Conservation (phyloP, 805 yeast genomes). For the Middelhovenomyces tepae region DNA sequence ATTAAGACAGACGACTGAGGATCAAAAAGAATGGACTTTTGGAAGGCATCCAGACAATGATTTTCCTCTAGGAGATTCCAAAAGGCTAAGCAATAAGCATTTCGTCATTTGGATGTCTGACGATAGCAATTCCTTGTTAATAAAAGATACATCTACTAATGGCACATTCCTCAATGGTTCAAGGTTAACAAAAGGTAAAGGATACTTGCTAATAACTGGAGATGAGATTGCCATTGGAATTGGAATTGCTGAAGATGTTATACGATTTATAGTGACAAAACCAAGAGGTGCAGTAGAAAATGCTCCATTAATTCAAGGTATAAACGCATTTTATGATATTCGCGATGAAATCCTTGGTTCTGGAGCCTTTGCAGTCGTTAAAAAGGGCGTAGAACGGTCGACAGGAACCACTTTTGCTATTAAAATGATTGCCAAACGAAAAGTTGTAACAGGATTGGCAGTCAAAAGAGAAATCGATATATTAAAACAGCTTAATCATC, state of each 20-base stretch:
- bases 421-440: slow-evolving; percentile 76
- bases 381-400: slow-evolving; percentile 76
- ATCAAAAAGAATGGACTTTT: slow-evolving; percentile 47
- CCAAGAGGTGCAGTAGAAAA: slow-evolving; percentile 24
- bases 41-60: slow-evolving; percentile 70
- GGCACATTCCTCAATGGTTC: slow-evolving; percentile 82
- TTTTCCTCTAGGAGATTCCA: slow-evolving; percentile 48
- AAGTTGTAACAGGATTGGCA: slow-evolving; percentile 66
- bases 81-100: slow-evolving; percentile 69
- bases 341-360: slow-evolving; percentile 85
- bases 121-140: slow-evolving; percentile 47
- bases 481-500: slow-evolving; percentile 67
- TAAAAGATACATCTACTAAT: slow-evolving; percentile 77
- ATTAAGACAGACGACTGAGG: slow-evolving; percentile 5
- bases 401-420: slow-evolving; percentile 87
- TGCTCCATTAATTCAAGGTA: slow-evolving; percentile 38
- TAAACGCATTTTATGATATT: slow-evolving; percentile 62
- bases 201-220: slow-evolving; percentile 79
- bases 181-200: slow-evolving; percentile 64
- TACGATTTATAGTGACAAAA: slow-evolving; percentile 39
- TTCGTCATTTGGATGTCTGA: slow-evolving; percentile 50
- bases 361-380: slow-evolving; percentile 97
- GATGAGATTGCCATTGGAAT: slow-evolving; percentile 88
- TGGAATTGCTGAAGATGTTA: slow-evolving; percentile 67
- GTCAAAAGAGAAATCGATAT: slow-evolving; percentile 83